Base-by-base conservation (phyloP, 805 yeast genomes). In the Candida caryicola region DNA sequence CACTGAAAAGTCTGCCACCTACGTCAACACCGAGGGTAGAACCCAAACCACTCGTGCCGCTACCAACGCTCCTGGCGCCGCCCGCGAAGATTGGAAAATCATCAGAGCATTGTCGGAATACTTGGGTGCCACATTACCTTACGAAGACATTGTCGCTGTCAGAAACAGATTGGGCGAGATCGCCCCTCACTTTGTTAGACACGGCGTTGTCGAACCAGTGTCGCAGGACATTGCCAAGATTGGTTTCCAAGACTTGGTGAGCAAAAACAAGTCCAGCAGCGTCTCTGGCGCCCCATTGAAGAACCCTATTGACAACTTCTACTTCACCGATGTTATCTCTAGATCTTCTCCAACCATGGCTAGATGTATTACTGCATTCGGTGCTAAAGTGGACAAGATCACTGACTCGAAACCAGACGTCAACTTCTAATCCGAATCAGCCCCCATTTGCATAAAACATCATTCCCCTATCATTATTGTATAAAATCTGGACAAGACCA, bases 311-410 rank as follows among this genome's bases (percentile, higher is more conserved):
- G 77, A 77, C 50, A 85, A 86, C 77, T 86, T 84, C 63, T 86
- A 87, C 72, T 83, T 86, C 74, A 86, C 95, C 25, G 91, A 87
- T 62, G 86, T 85, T 45, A 82, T 86, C 50, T 82, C 95, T 17
- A 77, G 95, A 71, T 79, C 86, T 40, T 86, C 95, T 34, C 86
- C 88, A 48, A 87, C 95, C 21, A 87, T 86, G 95, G 95, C 95
- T 29, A 82, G 76, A 66, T 84, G 95, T 71, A 80, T 88, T 43
- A 74, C 82, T 38, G 68, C 82, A 40, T 81, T 82, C 55, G 86
- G 86, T 37, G 76, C 82, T 40, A 75, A 78, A 64, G 69, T 79
- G 47, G 85, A 79, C 47, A 80, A 80, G 59, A 61, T 70, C 38
- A 58, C 59, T 43, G 84, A 79, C 59, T 74, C 60, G 35, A 60